These are phyloP conservation scores for Thalassiosira profunda DNA, from an alignment of 108 stramenopile species.

Conservation along the genomic window DNA sequence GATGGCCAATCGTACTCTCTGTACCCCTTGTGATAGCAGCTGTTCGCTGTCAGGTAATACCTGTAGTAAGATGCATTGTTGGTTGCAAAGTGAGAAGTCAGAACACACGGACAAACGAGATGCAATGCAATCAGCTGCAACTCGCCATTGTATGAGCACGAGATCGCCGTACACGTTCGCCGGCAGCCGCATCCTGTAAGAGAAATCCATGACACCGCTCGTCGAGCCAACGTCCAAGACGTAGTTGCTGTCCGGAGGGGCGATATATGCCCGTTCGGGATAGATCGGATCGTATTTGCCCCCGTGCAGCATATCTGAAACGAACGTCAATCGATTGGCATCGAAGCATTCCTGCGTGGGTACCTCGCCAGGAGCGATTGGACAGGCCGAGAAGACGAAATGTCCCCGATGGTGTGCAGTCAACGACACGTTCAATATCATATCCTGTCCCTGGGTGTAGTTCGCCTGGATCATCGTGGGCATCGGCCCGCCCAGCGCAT, in stretches of 20 bases:
- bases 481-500: constrained; percentile 26
- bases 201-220: background rate
- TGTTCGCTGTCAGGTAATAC: constrained; percentile 63
- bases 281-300: constrained; percentile 38
- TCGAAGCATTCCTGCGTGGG: constrained; percentile 57
- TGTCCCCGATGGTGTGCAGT: constrained; percentile 56
- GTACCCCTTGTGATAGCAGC: constrained; percentile 45
- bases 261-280: constrained; percentile 45
- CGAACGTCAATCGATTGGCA: constrained; percentile 33
- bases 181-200: background rate
- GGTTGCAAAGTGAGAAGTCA: too few species aligned
- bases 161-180: background rate
- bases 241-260: too few species aligned
- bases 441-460: constrained; percentile 24
- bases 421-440: constrained; percentile 19
- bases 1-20: constrained; percentile 42
- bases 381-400: constrained; percentile 47
- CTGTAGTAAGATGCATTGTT: too few species aligned
- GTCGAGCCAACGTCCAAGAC: background rate
- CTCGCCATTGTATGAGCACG: constrained; percentile 2
- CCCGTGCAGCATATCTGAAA: constrained; percentile 33
- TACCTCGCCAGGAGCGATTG: constrained; percentile 20
- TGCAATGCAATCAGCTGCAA: too few species aligned
- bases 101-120: too few species aligned
- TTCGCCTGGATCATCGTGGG: constrained; percentile 22